phyloP scores from a whole-genome alignment of 2,329 filamentous ascomycete species.

The Catunica adiposa region DNA sequence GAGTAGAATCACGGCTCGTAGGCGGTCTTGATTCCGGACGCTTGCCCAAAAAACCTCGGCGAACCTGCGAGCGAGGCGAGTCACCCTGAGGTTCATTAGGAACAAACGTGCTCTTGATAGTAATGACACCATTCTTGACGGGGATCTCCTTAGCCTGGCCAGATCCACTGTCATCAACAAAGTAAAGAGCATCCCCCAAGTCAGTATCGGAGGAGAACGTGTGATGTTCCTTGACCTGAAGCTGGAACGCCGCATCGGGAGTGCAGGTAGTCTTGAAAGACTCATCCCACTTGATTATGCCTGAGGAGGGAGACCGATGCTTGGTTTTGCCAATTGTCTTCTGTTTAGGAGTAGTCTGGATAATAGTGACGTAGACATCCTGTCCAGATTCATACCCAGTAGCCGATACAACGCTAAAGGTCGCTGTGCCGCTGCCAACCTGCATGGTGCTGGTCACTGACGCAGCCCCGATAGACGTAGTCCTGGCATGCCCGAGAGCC shows the following conservation, averaged over 20 bases:
- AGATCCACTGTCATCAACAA: constrained; percentile 63
- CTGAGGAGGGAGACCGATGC: constrained; percentile 57
- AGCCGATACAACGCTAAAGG: constrained; percentile 64
- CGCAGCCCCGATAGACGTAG: constrained; percentile 44
- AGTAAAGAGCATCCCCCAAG: constrained; percentile 75
- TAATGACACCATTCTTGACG: constrained; percentile 56
- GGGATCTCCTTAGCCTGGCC: constrained; percentile 56
- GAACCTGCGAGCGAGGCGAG: constrained; percentile 31
- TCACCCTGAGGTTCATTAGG: constrained; percentile 24
- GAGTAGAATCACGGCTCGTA: constrained; percentile 29
- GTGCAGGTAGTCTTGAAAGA: constrained; percentile 62
- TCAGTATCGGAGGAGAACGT: constrained; percentile 70
- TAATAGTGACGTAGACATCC: constrained; percentile 63
- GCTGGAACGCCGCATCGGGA: constrained; percentile 70
- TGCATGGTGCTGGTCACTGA: constrained; percentile 50
- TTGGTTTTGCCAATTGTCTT: constrained; percentile 89
- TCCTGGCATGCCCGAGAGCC: constrained; percentile 29
- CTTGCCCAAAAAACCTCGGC: constrained; percentile 41
- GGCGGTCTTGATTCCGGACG: constrained; percentile 19
- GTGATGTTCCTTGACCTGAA: constrained; percentile 72
- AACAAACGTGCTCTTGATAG: constrained; percentile 57
- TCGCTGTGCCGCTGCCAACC: constrained; percentile 56
- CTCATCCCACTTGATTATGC: constrained; percentile 56
- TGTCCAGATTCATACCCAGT: constrained; percentile 58
- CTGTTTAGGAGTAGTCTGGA: constrained; percentile 47